Evolutionary conservation across 495 filamentous ascomycete species (phyloP), one percentile per base, ranked within the genome.

Genomic region (Penicillium lividum): DNA sequence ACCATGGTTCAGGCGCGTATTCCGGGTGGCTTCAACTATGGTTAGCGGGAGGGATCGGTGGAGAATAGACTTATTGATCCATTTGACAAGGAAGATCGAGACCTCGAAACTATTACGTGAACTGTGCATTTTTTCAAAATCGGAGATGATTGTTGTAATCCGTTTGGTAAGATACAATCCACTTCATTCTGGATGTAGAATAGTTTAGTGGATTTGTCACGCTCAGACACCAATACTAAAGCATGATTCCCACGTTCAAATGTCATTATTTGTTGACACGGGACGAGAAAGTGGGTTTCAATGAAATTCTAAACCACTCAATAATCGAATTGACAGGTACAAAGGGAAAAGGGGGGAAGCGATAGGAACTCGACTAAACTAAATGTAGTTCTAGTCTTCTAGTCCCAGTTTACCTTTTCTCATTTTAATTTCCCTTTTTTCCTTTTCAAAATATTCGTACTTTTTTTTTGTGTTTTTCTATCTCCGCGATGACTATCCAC

Each of bases 401-500:
- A 9, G 13, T 36, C 13, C 33, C 22, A 22, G 22, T 36, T 36
- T 36, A 11, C 33, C 4, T 11, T 36, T 11, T 36, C 8, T 36
- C 9, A 4, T 7, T 11, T 11, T 36, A 36, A 36, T 36, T 36
- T 36, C 22, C 22, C 22, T 22, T 22, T 22, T 22, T 22, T 22
- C 22, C 22, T 22, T 22, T 22, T 22, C 22, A 22, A 22, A 22
- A 22, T 22, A 22, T 1, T 22, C 22, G 22, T 22, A 22, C 22
- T 22, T 22, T 22, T 22, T 22, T 22, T 22, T 22, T 22, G 1
- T 22, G 33, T 36, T 11, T 36, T 4, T 33, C 34, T 48, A 45
- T 18, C 11, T 34, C 5, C 16, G 51, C 33, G n/a, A 69, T 71
- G 68, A 68, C 63, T 48, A 65, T 65, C 47, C 63, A 63, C 42